phyloP scores from a whole-genome alignment of 2,329 filamentous ascomycete species.

The Nemania sp. region DNA sequence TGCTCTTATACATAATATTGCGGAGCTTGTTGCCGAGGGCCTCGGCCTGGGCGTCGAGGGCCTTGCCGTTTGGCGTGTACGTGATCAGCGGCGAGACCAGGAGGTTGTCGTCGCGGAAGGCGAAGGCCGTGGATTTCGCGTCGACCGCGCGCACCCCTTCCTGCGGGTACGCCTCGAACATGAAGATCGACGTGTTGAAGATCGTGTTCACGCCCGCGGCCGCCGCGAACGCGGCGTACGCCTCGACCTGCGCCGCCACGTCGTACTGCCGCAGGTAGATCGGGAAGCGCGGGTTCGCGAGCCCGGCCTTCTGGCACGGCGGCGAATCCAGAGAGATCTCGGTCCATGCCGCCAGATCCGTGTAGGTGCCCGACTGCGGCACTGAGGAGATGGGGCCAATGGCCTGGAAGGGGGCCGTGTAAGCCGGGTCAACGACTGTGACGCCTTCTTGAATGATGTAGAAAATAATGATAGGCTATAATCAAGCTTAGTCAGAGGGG shows the following conservation, averaged over 20 bases:
- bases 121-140: conserved; percentile 26
- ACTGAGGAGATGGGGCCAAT: conserved; percentile 18
- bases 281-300: conserved; percentile 30
- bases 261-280: conserved; percentile 38
- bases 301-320: conserved; percentile 27
- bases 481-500: conserved; percentile 1
- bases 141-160: conserved; percentile 28
- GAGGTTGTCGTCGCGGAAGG: conserved; percentile 19
- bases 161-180: conserved; percentile 32
- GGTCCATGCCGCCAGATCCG: conserved; percentile 23
- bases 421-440: conserved; percentile 19
- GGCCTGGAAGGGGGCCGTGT: conserved; percentile 24
- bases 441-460: conserved; percentile 31
- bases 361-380: conserved; percentile 13
- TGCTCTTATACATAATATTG: conserved; percentile 16
- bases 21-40: conserved; percentile 19
- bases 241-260: conserved; percentile 40
- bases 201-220: conserved; percentile 37
- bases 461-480: conserved; percentile 27
- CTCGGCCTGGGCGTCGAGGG: not conserved
- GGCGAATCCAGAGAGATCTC: conserved; percentile 3
- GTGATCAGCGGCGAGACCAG: too few relatives aligned
- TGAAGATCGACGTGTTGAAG: conserved; percentile 34
- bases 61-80: too few relatives aligned
- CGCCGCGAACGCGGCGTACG: conserved; percentile 43